Evolutionary conservation across 179 eudicot genomes (phyloP).

Genomic region (Drosera spatulata): DNA sequence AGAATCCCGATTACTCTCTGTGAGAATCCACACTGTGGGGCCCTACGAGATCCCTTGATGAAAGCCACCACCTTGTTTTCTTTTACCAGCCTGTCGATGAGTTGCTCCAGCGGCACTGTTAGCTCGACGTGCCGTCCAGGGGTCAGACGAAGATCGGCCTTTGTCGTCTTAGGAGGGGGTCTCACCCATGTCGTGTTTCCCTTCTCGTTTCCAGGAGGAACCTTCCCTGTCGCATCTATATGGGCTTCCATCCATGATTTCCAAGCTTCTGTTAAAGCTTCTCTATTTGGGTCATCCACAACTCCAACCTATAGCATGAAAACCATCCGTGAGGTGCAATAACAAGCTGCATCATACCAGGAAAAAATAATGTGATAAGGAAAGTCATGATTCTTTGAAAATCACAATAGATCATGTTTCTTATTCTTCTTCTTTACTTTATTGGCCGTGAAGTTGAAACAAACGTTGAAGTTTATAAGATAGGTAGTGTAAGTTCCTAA

Average conservation of each 20-base stretch:
- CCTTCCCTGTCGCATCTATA: constrained; percentile 62
- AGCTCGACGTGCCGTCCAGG: constrained; percentile 75
- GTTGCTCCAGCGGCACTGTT: constrained; percentile 73
- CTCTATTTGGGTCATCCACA: constrained; percentile 62
- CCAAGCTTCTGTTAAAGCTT: constrained; percentile 83
- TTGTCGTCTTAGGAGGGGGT: constrained; percentile 53
- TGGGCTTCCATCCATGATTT: constrained; percentile 98
- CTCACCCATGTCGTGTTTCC: constrained; percentile 87
- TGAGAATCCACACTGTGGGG: constrained; percentile 92
- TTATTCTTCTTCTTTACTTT: too few relatives aligned
- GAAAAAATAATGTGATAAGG: too few relatives aligned
- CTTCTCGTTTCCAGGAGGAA: constrained; percentile 82
- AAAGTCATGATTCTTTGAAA: too few relatives aligned
- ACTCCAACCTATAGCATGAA: constrained; percentile 45
- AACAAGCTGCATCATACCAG: too few relatives aligned
- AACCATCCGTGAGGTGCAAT: too few relatives aligned
- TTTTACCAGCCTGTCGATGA: constrained; percentile 73
- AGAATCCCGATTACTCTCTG: constrained; percentile 80
- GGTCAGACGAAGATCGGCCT: constrained; percentile 70
- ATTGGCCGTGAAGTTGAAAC: too few relatives aligned
- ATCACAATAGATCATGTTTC: too few relatives aligned
- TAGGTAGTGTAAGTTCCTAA: too few relatives aligned
- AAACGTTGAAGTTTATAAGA: too few relatives aligned
- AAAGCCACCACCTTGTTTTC: constrained; percentile 96
- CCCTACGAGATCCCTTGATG: constrained; percentile 84